These are phyloP conservation scores for Cicer bijugum DNA, from an alignment of 306 rosid species.

Conservation along the genomic window DNA sequence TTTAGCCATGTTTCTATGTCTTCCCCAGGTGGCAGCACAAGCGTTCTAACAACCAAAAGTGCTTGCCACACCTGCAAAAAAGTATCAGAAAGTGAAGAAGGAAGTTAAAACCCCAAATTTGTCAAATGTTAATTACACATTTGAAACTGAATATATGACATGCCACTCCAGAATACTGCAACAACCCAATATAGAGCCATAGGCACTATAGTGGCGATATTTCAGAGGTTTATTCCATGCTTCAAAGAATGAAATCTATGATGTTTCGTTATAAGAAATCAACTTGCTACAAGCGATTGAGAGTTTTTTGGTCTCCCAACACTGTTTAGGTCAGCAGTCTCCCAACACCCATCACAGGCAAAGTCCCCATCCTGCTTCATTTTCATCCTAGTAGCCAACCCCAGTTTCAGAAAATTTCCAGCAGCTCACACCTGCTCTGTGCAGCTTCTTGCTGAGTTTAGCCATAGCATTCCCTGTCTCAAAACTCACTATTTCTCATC, in stretches of 20 bases:
- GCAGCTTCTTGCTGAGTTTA: neutral
- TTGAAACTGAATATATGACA: slow-evolving; percentile 19
- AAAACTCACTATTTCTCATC: neutral
- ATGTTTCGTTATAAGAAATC: neutral
- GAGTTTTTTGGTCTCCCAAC: slow-evolving; percentile 23
- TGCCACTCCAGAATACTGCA: neutral
- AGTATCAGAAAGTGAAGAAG: slow-evolving; percentile 39
- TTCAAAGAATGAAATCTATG: slow-evolving; percentile 26
- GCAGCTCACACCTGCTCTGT: slow-evolving; percentile 1
- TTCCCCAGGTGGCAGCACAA: slow-evolving; percentile 92
- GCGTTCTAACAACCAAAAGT: slow-evolving; percentile 83
- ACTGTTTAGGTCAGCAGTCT: neutral
- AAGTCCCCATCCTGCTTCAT: neutral
- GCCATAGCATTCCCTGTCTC: slow-evolving; percentile 8
- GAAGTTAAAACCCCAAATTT: slow-evolving; percentile 31
- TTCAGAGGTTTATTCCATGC: neutral
- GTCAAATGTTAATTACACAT: slow-evolving; percentile 19
- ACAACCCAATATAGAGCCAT: slow-evolving; percentile 16
- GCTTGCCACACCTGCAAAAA: slow-evolving; percentile 85
- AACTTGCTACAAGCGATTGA: neutral
- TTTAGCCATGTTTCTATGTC: slow-evolving; percentile 94
- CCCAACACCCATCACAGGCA: neutral
- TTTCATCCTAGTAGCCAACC: neutral
- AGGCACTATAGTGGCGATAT: neutral
- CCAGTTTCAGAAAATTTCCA: neutral